Percentiles rank a stretch among this genome's conserved stretches.
Conservation (phyloP, 2,329 filamentous ascomycete species). For the Xylariales sp. region DNA sequence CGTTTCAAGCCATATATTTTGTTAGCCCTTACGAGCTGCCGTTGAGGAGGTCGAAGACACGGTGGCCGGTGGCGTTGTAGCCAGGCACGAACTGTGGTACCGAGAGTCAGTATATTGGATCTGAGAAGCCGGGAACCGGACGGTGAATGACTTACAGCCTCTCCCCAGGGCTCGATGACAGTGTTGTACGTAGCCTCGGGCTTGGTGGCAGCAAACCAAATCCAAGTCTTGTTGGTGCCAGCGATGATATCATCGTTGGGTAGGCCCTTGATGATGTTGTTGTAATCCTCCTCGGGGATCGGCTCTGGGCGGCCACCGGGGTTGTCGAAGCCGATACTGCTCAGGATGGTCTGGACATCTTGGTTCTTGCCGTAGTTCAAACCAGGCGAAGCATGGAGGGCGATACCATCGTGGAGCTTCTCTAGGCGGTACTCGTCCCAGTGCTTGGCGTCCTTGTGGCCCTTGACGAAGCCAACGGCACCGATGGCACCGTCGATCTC, state of each 20-base stretch:
- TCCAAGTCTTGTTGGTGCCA: conserved; percentile 32
- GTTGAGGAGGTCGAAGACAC: conserved; percentile 34
- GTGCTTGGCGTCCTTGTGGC: conserved; percentile 22
- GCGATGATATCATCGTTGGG: conserved; percentile 23
- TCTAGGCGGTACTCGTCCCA: conserved; percentile 32
- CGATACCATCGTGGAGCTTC: conserved; percentile 35
- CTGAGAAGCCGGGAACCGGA: neutral
- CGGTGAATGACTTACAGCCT: conserved; percentile 25
- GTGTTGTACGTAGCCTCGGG: conserved; percentile 36
- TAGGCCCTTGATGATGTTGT: conserved; percentile 23
- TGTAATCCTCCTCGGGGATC: conserved; percentile 30
- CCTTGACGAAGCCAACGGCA: conserved; percentile 33
- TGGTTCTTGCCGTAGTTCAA: conserved; percentile 29
- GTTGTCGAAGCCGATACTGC: conserved; percentile 36
- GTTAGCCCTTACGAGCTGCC: too few relatives aligned
- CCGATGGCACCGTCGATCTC: conserved; percentile 34
- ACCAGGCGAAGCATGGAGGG: conserved; percentile 32
- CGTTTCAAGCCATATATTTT: neutral
- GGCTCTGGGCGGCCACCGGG: conserved; percentile 18
- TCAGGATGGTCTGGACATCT: conserved; percentile 23
- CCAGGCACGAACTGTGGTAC: conserved; percentile 30
- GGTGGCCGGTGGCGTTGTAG: conserved; percentile 34
- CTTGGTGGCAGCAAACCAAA: conserved; percentile 35
- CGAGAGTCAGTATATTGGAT: conserved; percentile 7
- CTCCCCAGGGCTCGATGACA: conserved; percentile 33